Percentiles rank a stretch among this genome's conserved stretches.
These are phyloP conservation scores for Allomyces macrogynus DNA, from an alignment of 192 early-diverging fungal genomes.

Conservation along the genomic window DNA sequence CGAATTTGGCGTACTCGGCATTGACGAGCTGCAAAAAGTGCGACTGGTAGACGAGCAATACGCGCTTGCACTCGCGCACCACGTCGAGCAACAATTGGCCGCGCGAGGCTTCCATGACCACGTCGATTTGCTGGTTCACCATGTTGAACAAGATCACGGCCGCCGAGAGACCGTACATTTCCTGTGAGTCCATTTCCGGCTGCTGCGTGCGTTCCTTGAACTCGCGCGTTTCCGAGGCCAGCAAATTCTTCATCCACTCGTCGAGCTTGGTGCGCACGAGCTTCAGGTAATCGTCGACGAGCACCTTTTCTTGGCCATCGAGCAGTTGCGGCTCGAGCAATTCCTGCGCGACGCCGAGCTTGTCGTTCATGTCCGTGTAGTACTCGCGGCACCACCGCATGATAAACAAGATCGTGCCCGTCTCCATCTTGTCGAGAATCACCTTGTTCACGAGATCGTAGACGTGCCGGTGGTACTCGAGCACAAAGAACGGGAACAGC, in stretches of 20 bases:
- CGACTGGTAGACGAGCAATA: constrained; percentile 64
- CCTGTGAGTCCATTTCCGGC: constrained; percentile 60
- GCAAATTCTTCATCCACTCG: constrained; percentile 83
- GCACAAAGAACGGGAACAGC: constrained; percentile 85
- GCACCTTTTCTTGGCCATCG: constrained; percentile 76
- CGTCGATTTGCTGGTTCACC: constrained; percentile 89
- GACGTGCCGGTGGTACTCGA: constrained; percentile 86
- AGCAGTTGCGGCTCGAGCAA: constrained; percentile 72
- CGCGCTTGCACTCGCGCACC: constrained; percentile 48
- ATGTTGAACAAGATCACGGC: constrained; percentile 90
- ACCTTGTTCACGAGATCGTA: constrained; percentile 62
- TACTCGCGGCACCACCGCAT: constrained; percentile 84
- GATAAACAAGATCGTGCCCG: constrained; percentile 66
- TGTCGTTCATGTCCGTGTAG: constrained; percentile 63
- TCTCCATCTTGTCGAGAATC: constrained; percentile 51
- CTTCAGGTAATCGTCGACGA: constrained; percentile 77
- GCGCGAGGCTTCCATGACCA: constrained; percentile 64
- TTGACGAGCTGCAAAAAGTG: constrained; percentile 63
- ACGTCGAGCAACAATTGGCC: constrained; percentile 80
- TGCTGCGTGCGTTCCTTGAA: constrained; percentile 46
- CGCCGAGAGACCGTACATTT: constrained; percentile 58
- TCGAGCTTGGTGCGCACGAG: constrained; percentile 67
- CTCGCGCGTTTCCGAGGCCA: constrained; percentile 58
- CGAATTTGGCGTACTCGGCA: constrained; percentile 57
- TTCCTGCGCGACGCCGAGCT: constrained; percentile 73